Conservation (phyloP, 2,329 filamentous ascomycete species). For the Colletotrichum plurivorum region DNA sequence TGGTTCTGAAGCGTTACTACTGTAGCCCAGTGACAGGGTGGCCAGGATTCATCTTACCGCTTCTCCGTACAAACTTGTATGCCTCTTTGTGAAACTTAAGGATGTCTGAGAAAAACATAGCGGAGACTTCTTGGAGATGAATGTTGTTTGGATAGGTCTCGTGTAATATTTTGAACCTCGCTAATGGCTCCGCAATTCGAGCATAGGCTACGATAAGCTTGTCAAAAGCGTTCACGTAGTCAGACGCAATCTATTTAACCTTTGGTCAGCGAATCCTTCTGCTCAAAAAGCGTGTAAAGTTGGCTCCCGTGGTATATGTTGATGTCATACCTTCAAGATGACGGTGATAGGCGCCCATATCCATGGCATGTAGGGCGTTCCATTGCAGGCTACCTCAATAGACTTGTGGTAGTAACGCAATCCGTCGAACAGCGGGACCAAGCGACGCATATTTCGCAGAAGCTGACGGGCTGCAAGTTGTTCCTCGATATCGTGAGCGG, state of each 20-base stretch:
- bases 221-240: constrained; percentile 58
- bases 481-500: constrained; percentile 55
- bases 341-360: constrained; percentile 59
- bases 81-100: constrained; percentile 61
- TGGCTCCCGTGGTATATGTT: too few relatives aligned
- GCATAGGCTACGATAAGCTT: constrained; percentile 56
- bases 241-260: constrained; percentile 42
- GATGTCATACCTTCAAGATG: background rate
- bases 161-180: constrained; percentile 50
- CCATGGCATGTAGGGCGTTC: constrained; percentile 60
- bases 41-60: constrained; percentile 39
- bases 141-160: background rate
- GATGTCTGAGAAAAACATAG: constrained; percentile 62
- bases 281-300: too few relatives aligned
- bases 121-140: constrained; percentile 48
- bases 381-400: constrained; percentile 60
- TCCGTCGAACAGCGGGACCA: constrained; percentile 57
- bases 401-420: constrained; percentile 58
- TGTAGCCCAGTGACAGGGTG: too few relatives aligned
- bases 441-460: constrained; percentile 59
- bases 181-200: constrained; percentile 54
- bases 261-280: too few relatives aligned
- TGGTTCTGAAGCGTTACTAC: background rate
- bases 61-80: constrained; percentile 59
- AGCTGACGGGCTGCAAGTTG: constrained; percentile 53